phyloP scores from a whole-genome alignment of 2,329 filamentous ascomycete genomes.

The Aspergillus sp. region DNA sequence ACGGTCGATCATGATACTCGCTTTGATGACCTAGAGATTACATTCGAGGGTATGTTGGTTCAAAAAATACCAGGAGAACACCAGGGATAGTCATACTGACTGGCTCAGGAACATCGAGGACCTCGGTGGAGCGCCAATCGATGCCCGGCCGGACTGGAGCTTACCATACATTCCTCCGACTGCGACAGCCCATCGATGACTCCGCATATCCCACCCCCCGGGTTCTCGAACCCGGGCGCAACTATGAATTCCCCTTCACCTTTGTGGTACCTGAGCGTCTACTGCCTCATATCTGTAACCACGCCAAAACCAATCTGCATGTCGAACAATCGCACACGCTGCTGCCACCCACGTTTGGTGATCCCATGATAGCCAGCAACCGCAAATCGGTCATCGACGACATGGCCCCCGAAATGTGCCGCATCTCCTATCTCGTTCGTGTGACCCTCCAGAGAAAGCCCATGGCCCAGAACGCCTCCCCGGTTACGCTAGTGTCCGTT shows the following conservation, averaged over 20 bases:
- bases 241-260: slow-evolving; percentile 63
- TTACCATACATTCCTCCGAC: slow-evolving; percentile 62
- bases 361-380: slow-evolving; percentile 55
- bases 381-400: slow-evolving; percentile 59
- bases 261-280: slow-evolving; percentile 65
- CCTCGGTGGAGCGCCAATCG: slow-evolving; percentile 58
- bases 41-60: slow-evolving; percentile 54
- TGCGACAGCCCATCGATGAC: slow-evolving; percentile 61
- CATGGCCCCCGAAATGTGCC: slow-evolving; percentile 63
- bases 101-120: slow-evolving; percentile 50
- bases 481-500: slow-evolving; percentile 52
- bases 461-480: slow-evolving; percentile 5
- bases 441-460: slow-evolving; percentile 41
- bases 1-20: slow-evolving; percentile 53
- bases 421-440: slow-evolving; percentile 59
- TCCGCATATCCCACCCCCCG: slow-evolving; percentile 57
- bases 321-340: slow-evolving; percentile 59
- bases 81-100: slow-evolving; percentile 3
- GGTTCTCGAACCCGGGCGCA: slow-evolving; percentile 56
- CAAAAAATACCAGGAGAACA: neutral
- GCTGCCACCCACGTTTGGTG: slow-evolving; percentile 64
- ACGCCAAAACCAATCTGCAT: slow-evolving; percentile 53
- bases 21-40: slow-evolving; percentile 62
- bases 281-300: slow-evolving; percentile 61
- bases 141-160: slow-evolving; percentile 58